Evolutionary conservation across 1,284 basidiomycete species (phyloP).

Genomic region (Meira nashicola): DNA sequence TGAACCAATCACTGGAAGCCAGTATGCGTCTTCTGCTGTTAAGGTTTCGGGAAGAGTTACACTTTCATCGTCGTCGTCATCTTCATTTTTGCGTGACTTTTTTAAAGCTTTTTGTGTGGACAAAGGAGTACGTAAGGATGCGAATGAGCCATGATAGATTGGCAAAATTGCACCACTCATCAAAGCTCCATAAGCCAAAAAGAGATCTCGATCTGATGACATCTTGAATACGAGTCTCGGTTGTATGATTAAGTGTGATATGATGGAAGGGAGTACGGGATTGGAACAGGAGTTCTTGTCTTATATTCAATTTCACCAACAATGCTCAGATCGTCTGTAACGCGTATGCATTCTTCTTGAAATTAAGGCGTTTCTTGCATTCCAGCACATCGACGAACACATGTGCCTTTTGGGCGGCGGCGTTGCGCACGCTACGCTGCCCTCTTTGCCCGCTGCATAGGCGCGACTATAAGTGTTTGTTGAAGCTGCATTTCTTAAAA

Average conservation of each 20-base stretch:
- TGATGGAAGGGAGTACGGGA: neutral
- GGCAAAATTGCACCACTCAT: constrained; percentile 35
- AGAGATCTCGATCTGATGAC: constrained; percentile 30
- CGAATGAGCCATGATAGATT: constrained; percentile 44
- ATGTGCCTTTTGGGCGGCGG: too few species aligned
- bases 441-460: too few species aligned
- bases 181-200: constrained; percentile 37
- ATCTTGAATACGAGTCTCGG: neutral
- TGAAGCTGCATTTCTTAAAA: too few species aligned
- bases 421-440: too few species aligned
- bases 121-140: constrained; percentile 42
- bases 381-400: too few species aligned
- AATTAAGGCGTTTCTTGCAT: too few species aligned
- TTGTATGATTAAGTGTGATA: neutral
- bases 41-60: constrained; percentile 18
- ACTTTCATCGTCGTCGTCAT: constrained; percentile 32
- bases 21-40: constrained; percentile 44
- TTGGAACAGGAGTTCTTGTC: too few species aligned
- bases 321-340: too few species aligned
- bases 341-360: neutral
- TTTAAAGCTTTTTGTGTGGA: constrained; percentile 33
- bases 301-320: too few species aligned
- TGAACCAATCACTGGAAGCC: constrained; percentile 48
- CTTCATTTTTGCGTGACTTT: constrained; percentile 12
- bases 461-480: too few species aligned